Evolutionary conservation across 345 rosid species (phyloP), one percentile per base, ranked within the genome.

Genomic region (Luvunga scandens): DNA sequence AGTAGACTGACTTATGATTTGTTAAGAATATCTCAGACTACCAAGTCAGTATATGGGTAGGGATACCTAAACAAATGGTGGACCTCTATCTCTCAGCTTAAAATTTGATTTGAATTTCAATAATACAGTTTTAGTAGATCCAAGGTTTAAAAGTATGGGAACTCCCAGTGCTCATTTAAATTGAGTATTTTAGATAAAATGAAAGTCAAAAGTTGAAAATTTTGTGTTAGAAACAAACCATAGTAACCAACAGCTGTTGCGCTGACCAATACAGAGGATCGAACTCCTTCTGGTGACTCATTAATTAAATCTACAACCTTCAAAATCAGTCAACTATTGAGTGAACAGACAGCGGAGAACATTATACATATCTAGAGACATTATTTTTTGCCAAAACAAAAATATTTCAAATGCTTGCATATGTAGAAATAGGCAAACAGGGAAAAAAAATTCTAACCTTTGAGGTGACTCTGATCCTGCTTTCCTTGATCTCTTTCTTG

Each of bases 211-310:
- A 55, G 2, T 30, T 21, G 66, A 71, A 72, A 45, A 68, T 22
- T 62, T 18, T 30, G 85, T 25, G 57, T 53, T 25, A 72, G 83
- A 75, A 71, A 91, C 93, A 70, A 73, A 95, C 99, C 99, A 63
- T 95, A 95, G 85, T 93, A 95, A 69, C 98, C 99, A 72, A 93
- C 89, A 45, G 99, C 98, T 8, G 98, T 92, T 71, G 99, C 98
- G 69, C 96, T 95, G 81, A 95, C 92, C 80, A 95, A 87, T 77
- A 91, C 92, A 31, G 83, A 78, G 71, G 98, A 98, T 64, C 88
- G 87, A 78, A 73, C 81, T 75, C 86, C 97, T 79, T 82, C 86
- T 33, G 97, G 89, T 34, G 90, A 84, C 63, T 62, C 82, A 66
- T 93, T 92, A 71, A 95, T 92, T 69, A 89, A 76, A 67, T 89